Evolutionary conservation across 768 basidiomycete species (phyloP).

Genomic region (Boletus insuetus): DNA sequence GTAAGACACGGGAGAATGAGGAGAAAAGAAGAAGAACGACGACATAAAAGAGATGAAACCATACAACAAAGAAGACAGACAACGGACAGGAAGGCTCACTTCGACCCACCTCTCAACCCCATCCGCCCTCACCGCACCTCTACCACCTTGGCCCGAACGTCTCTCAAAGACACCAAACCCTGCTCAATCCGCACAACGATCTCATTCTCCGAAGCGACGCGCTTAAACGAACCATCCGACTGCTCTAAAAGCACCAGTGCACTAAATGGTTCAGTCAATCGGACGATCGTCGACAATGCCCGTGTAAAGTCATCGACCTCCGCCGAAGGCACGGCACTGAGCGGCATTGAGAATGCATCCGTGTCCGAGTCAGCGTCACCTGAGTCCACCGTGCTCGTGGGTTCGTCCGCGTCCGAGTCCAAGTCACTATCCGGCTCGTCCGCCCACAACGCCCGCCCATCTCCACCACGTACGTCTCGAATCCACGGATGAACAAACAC

Average conservation of each 20-base stretch:
- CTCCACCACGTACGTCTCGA: background rate
- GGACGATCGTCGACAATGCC: background rate
- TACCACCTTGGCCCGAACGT: background rate
- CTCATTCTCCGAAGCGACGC: background rate
- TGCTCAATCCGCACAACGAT: background rate
- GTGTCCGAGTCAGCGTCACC: background rate
- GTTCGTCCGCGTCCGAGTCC: background rate
- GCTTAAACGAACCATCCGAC: background rate
- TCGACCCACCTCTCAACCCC: no score
- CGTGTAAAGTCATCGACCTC: background rate
- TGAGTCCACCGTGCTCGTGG: no score
- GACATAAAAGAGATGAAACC: no score
- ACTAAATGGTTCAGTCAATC: background rate
- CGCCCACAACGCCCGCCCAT: background rate
- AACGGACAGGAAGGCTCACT: no score
- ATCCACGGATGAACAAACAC: constrained; percentile 14
- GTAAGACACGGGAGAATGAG: no score
- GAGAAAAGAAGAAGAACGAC: no score
- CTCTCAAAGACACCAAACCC: background rate
- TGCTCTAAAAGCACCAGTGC: background rate
- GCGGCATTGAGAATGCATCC: background rate
- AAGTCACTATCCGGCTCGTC: background rate
- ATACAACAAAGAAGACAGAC: no score
- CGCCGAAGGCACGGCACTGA: background rate
- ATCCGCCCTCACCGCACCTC: background rate